phyloP scores from a whole-genome alignment of 139 green algal genomes.

The Astrephomene gubernaculifera region DNA sequence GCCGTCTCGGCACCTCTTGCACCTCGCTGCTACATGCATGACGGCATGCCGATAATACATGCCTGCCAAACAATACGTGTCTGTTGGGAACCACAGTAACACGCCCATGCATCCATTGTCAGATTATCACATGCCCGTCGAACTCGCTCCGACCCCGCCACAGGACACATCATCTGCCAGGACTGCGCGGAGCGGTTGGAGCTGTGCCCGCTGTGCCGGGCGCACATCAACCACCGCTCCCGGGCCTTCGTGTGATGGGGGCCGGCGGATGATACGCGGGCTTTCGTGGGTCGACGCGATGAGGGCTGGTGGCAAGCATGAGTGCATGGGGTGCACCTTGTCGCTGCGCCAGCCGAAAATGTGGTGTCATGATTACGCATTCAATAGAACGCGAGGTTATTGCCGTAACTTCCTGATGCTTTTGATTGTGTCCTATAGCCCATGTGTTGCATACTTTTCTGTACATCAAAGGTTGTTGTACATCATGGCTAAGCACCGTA shows the following conservation, averaged over 20 bases:
- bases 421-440: neutral
- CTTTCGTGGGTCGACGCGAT: neutral
- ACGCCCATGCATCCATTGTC: too few species aligned
- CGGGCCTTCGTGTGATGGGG: constrained; percentile 13
- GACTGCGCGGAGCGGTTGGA: constrained; percentile 21
- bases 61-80: neutral
- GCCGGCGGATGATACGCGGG: neutral
- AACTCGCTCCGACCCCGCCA: neutral
- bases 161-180: constrained; percentile 39
- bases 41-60: neutral
- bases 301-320: neutral
- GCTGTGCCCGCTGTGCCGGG: constrained; percentile 26
- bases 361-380: neutral
- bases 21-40: neutral
- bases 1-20: neutral
- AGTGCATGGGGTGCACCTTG: neutral
- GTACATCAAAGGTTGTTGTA: too few species aligned
- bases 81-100: too few species aligned
- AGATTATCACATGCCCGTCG: neutral
- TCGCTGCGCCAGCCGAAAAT: neutral
- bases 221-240: constrained; percentile 6
- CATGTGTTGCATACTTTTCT: neutral
- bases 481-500: too few species aligned
- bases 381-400: neutral
- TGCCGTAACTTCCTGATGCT: neutral